A percentile compares a stretch with the other conserved stretches of the same genome.
Conservation (phyloP, 768 basidiomycete genomes). For the Rhodotorula taiwanensis region DNA sequence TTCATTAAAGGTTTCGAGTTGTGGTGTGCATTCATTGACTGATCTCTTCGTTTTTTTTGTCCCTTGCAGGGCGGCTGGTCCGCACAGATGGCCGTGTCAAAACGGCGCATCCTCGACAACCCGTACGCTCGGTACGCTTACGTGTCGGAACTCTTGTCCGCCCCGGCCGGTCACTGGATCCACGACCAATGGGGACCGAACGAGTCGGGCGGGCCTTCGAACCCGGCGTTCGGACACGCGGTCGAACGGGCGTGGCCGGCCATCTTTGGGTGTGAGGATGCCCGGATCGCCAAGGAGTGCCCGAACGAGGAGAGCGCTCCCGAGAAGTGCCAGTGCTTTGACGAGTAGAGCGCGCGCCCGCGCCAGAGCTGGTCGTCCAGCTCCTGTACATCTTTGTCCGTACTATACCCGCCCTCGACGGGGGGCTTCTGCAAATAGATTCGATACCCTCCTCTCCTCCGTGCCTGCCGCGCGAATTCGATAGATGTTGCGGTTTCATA, state of each 20-base stretch:
- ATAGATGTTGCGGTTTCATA: no score
- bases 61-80: conserved; percentile 42
- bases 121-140: conserved; percentile 33
- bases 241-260: conserved; percentile 43
- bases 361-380: no score
- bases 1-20: background rate
- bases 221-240: conserved; percentile 39
- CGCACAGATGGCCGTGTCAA: conserved; percentile 42
- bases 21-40: background rate
- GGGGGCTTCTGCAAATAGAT: no score
- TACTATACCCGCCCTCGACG: no score
- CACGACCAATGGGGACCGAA: conserved; percentile 36
- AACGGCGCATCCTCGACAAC: conserved; percentile 41
- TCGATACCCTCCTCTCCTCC: no score
- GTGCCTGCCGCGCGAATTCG: no score
- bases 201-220: conserved; percentile 31
- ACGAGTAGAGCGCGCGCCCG: no score
- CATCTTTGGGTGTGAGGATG: conserved; percentile 40
- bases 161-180: conserved; percentile 27
- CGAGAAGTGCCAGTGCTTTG: conserved; percentile 40
- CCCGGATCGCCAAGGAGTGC: conserved; percentile 32
- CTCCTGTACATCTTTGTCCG: no score
- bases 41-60: no score
- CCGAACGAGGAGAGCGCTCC: conserved; percentile 15
- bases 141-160: conserved; percentile 12